Base-by-base conservation (phyloP, 2,329 filamentous ascomycete genomes). In the Dryadomyces quercivorus region DNA sequence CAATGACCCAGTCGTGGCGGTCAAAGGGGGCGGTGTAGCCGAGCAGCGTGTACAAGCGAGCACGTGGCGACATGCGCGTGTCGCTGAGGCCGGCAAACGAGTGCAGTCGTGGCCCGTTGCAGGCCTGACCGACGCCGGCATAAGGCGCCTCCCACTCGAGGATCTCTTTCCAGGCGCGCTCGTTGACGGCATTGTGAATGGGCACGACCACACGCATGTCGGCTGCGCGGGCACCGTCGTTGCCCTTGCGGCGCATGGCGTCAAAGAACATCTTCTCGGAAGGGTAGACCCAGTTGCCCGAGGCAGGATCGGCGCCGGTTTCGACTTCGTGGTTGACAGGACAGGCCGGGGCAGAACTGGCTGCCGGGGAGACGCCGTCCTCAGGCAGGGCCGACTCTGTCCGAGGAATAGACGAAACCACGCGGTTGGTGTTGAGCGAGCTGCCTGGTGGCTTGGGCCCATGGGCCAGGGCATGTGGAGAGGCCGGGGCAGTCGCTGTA, bases 171-270 rank as follows among this genome's bases (percentile, higher is more conserved):
- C 93, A 98, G 0, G 93, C 93, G 45, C 88, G 78, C 77, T 98
- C 93, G 70, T 98, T 98, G 59, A 98, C 93, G 47, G 93, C 93
- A 67, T 98, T 98, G 72, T 98, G 93, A 63, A 97, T 97, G 2
- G 90, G 93, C 54, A 97, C 91, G 38, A 97, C 91, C 38, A 87
- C 87, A 63, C 81, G 84, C 85, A 96, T 96, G 69, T 95, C 90
- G 6, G 77, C 73, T 0, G 80, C 81, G 15, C 76, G 73, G 34
- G 80, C 86, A 57, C 77, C 84, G 57, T 83, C 81, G 72, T 90
- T 85, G 46, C 85, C 86, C 70, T 98, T 98, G 66, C 92, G 85
- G 74, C 86, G 82, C 82, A 98, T 92, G 47, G 93, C 93, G 50
- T 95, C 88, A 72, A 97, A 97, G 75, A 98, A 98, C 83, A 96